Evolutionary conservation across 495 filamentous ascomycete species (phyloP), one percentile per base, ranked within the genome.

Genomic region (Evansstolkia leycettana): DNA sequence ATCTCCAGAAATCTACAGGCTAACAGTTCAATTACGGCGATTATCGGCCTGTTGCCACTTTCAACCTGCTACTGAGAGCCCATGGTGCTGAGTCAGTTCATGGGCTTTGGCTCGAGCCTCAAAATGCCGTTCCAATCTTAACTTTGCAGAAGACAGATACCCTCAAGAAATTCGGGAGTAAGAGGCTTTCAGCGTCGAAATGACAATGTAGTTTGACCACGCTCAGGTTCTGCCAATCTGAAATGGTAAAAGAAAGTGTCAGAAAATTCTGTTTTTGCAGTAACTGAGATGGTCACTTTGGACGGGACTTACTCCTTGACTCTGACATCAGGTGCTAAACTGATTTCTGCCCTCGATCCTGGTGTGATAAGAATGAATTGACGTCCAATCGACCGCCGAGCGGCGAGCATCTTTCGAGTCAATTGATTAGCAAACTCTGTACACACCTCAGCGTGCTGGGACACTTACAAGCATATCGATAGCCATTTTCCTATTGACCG

Each of bases 341-440:
- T 77, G 36, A 80, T 78, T 57, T 77, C 73, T 33, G 60, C 58
- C 38, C 93, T 87, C 25, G 78, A 81, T 44, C 94, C 89, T 11
- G 90, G 90, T 7, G 92, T 95, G 51, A 99, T 99, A 6, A 99
- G 69, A 41, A 99, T 86, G 48, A 90, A 99, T 52, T 99, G 90
- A 37, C 86, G 77, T 8, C 88, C 83, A 28, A 89, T 78, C 2
- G 84, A 82, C 32, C 80, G 70, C 46, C 90, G 72, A 25, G 90
- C 92, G 10, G 86, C 84, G 37, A 69, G 64, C 47, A 92, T 84
- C 84, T 85, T 44, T 23, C n/a, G 26, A 13, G 14, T 13, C 25
- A 25, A 8, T 25, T 57, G 50, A n/a, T 50, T 28, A 40, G 36
- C n/a, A 25, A 31, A 41, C 15, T 13, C 24, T 34, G 16, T 30